Evolutionary conservation across 2,329 filamentous ascomycete species (phyloP).

Genomic region (Pochonia chlamydosporia): DNA sequence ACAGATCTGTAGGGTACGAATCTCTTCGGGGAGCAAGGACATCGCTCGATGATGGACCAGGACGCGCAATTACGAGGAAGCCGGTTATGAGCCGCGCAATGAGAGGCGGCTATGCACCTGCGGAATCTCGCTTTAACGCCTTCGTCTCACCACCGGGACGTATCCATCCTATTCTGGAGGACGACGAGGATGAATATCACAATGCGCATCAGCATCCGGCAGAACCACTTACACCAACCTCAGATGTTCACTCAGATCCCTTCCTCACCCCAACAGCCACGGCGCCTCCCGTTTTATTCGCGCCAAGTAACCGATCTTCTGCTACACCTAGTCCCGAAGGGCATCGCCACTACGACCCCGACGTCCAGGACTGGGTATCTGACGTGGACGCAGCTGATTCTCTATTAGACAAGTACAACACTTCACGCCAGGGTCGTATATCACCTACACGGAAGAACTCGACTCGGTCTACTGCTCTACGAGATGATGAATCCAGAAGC

Average conservation of each 20-base stretch:
- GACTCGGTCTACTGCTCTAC: constrained; percentile 26
- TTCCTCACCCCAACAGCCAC: constrained; percentile 39
- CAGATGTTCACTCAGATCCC: constrained; percentile 37
- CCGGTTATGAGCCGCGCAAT: constrained; percentile 21
- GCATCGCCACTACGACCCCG: constrained; percentile 34
- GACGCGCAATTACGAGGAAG: constrained; percentile 27
- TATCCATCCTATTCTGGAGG: constrained; percentile 55
- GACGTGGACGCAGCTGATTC: constrained; percentile 50
- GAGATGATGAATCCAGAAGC: constrained; percentile 46
- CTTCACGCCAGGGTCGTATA: constrained; percentile 23
- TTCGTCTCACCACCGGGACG: constrained; percentile 28
- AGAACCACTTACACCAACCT: constrained; percentile 25
- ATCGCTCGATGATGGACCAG: constrained; percentile 24
- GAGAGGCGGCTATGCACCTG: constrained; percentile 26
- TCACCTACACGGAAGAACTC: constrained; percentile 35
- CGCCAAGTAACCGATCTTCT: constrained; percentile 25
- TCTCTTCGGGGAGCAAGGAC: constrained; percentile 31
- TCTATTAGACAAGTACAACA: constrained; percentile 40
- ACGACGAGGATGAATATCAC: constrained; percentile 45
- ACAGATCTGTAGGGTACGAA: constrained; percentile 44
- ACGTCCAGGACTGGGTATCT: constrained; percentile 53
- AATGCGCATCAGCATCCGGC: constrained; percentile 1
- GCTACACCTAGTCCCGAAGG: constrained; percentile 37
- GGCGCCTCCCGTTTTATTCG: constrained; percentile 16
- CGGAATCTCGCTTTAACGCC: constrained; percentile 20